phyloP scores from a whole-genome alignment of 2,329 filamentous ascomycete species.

The Phaeoacremonium minimum region DNA sequence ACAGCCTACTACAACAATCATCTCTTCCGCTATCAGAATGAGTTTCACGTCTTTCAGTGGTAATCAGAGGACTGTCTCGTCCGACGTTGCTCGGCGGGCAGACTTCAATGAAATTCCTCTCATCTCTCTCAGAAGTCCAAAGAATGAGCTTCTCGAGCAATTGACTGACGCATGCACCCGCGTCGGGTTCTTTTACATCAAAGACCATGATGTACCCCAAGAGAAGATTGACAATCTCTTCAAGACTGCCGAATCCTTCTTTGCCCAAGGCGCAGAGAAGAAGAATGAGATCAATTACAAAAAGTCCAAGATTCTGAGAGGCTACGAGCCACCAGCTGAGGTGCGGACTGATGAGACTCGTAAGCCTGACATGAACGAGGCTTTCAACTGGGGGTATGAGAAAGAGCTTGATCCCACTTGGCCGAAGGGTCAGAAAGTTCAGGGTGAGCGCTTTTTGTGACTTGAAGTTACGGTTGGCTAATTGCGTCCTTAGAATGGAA shows the following conservation, averaged over 20 bases:
- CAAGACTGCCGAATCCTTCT: constrained; percentile 12
- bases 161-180: constrained; percentile 8
- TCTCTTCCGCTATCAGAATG: neutral
- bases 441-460: too few species aligned
- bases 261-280: constrained; percentile 11
- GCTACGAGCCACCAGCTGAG: constrained; percentile 8
- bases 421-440: neutral
- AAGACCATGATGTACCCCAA: constrained; percentile 14
- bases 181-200: constrained; percentile 20
- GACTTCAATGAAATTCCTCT: neutral
- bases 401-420: constrained; percentile 7
- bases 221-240: constrained; percentile 11
- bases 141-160: neutral
- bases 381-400: constrained; percentile 11
- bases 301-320: constrained; percentile 8
- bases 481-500: too few species aligned
- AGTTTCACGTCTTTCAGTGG: neutral
- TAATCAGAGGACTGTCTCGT: neutral
- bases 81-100: neutral
- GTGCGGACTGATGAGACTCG: constrained; percentile 1
- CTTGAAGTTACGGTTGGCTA: too few species aligned
- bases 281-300: constrained; percentile 13
- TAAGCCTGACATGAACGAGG: constrained; percentile 9
- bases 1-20: too few species aligned
- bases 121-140: neutral